Evolutionary conservation across 2,329 filamentous ascomycete species (phyloP), one percentile per base, ranked within the genome.

Genomic region (Pseudocercospora vitis): DNA sequence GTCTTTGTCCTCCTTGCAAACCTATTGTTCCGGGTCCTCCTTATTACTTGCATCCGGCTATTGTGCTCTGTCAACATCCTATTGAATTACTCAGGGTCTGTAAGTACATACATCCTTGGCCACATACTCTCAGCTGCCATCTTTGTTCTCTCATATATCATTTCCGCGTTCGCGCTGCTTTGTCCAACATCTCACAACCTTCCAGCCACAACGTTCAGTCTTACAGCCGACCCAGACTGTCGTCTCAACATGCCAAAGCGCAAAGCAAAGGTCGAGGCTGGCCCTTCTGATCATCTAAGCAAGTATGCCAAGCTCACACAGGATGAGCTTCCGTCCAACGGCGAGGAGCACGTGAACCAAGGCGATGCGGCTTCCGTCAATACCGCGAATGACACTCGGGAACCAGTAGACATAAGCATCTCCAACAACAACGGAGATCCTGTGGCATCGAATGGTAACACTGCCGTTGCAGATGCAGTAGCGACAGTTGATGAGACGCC

Each of bases 71-170:
- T 29, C 26, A 11, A 29, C 26, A 29, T 6, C 6, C 26, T 11
- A 11, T 11, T 7, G 6, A 29, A 29, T 29, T n/a, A n/a, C n/a
- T n/a, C n/a, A 29, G 26, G 11, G 26, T 11, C 11, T 11, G 26
- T 29, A 29, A 29, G 26, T 29, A 29, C 11, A 29, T 11, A 29
- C 6, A 29, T 7, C 26, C 11, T 29, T 11, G 26, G n/a, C n/a
- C n/a, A n/a, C n/a, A n/a, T n/a, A n/a, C n/a, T 29, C 26, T 29
- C 26, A 29, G 6, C 26, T 11, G 26, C 26, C 19, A 23, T 42
- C 37, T 42, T 42, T 42, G 19, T 42, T 24, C 21, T 21, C 37
- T 21, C n/a, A n/a, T 21, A 42, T 26, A 42, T 21, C 37, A 42
- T 8, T 16, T 21, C 37, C 37, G 37, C 37, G 24, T 42, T 42